Evolutionary conservation across 169 alveolate genomes (phyloP).

Genomic region (Besnoitia besnoiti): DNA sequence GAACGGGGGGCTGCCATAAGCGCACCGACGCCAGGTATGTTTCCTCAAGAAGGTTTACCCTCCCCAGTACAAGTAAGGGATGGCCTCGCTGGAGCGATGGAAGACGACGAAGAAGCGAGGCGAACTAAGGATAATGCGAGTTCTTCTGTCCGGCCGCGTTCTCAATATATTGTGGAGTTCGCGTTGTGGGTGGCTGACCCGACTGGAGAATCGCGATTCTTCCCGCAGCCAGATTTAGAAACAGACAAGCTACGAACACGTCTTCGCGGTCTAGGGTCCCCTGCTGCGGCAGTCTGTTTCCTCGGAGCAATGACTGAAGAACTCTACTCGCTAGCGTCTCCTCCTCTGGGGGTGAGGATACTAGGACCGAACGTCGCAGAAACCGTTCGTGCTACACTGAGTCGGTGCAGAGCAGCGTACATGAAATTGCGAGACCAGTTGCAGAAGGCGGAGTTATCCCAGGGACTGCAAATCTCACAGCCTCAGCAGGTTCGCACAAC

Average conservation of each 20-base stretch:
- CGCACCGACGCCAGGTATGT: too few relatives aligned
- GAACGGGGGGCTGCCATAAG: too few relatives aligned
- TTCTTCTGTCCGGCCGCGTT: not conserved
- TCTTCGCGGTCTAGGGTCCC: not conserved
- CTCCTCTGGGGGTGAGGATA: not conserved
- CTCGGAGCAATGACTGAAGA: not conserved
- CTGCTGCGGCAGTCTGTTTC: slow-evolving; percentile 20
- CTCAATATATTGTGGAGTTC: not conserved
- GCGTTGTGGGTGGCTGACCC: not conserved
- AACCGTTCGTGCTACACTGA: too few relatives aligned
- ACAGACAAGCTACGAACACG: too few relatives aligned
- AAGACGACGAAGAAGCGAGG: too few relatives aligned
- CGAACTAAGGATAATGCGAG: not conserved
- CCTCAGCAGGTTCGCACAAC: too few relatives aligned
- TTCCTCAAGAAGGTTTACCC: not conserved
- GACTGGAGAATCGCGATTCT: not conserved
- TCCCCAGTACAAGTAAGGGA: not conserved
- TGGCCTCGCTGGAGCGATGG: not conserved
- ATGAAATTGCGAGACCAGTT: too few relatives aligned
- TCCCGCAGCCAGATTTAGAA: not conserved
- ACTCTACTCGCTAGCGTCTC: not conserved
- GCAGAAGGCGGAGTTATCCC: too few relatives aligned
- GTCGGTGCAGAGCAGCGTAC: too few relatives aligned
- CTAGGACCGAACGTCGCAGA: too few relatives aligned
- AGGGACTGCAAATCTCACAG: too few relatives aligned